Conservation (phyloP, 805 yeast genomes). For the Barnettozyma botsteinii region DNA sequence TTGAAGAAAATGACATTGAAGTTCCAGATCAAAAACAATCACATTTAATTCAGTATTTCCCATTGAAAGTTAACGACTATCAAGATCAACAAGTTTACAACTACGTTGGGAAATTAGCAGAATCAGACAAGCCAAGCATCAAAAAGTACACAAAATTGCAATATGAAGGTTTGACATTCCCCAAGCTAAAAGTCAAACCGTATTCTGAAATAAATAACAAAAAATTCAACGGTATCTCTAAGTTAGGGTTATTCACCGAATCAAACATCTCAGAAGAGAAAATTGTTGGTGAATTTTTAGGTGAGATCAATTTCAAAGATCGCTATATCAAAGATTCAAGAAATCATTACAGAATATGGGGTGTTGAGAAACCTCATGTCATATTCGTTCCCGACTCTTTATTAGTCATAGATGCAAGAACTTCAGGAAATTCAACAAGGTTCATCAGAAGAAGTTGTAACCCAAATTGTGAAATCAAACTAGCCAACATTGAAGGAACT, state of each 20-base stretch:
- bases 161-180: constrained; percentile 23
- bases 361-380: constrained; percentile 57
- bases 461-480: constrained; percentile 65
- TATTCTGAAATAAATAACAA: constrained; percentile 54
- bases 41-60: constrained; percentile 28
- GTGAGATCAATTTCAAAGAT: constrained; percentile 63
- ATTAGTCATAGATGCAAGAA: constrained; percentile 72
- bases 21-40: constrained; percentile 33
- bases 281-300: constrained; percentile 56
- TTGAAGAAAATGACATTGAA: constrained; percentile 30
- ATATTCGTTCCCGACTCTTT: constrained; percentile 53
- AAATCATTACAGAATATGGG: constrained; percentile 76
- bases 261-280: constrained; percentile 38
- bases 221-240: constrained; percentile 57
- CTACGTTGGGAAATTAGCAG: constrained; percentile 37
- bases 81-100: constrained; percentile 37
- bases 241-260: constrained; percentile 52
- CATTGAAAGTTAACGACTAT: constrained; percentile 33
- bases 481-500: constrained; percentile 33
- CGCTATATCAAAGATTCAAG: constrained; percentile 58
- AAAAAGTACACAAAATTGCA: constrained; percentile 22
- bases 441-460: constrained; percentile 71
- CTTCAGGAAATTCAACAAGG: constrained; percentile 68
- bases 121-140: constrained; percentile 8
- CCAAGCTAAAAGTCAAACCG: constrained; percentile 43